Evolutionary conservation across 768 basidiomycete species (phyloP).

Genomic region (Cytidiella melzeri): DNA sequence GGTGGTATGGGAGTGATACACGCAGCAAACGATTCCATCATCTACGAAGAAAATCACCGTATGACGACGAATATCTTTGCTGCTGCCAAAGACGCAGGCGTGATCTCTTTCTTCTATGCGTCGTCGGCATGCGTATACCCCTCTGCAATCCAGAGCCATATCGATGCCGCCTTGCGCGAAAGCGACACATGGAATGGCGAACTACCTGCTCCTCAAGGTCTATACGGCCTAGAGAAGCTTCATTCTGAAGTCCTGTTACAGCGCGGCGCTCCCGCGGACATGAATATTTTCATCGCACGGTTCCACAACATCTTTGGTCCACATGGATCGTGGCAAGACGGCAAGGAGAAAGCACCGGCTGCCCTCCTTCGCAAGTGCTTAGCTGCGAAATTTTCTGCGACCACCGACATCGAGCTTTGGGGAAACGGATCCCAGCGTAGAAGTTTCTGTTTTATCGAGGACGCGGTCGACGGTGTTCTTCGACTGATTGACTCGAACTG

Average conservation of each 20-base stretch:
- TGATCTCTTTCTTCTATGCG: conserved; percentile 44
- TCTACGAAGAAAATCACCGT: conserved; percentile 42
- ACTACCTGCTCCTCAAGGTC: conserved; percentile 42
- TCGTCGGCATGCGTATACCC: conserved; percentile 60
- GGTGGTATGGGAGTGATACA: conserved; percentile 64
- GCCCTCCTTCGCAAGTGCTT: conserved; percentile 50
- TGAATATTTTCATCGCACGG: conserved; percentile 42
- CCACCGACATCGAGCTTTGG: conserved; percentile 44
- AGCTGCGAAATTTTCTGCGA: conserved; percentile 22
- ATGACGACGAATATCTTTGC: conserved; percentile 45
- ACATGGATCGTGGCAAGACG: conserved; percentile 44
- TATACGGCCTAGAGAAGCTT: conserved; percentile 58
- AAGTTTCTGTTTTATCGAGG: conserved; percentile 51
- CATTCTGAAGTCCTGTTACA: conserved; percentile 39
- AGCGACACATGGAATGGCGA: conserved; percentile 34
- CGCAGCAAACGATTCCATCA: conserved; percentile 38
- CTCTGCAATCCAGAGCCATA: conserved; percentile 31
- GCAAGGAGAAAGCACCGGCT: conserved; percentile 54
- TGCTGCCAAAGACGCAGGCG: conserved; percentile 32
- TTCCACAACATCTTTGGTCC: conserved; percentile 60
- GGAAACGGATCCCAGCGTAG: conserved; percentile 47
- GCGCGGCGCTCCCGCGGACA: conserved; percentile 20
- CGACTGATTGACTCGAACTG: conserved; percentile 35
- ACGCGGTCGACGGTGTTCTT: conserved; percentile 46
- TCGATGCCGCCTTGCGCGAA: conserved; percentile 42